A percentile compares a stretch with the other conserved stretches of the same genome.
These are phyloP conservation scores for Vinca minor DNA, from an alignment of 257 asterid species.

Conservation along the genomic window DNA sequence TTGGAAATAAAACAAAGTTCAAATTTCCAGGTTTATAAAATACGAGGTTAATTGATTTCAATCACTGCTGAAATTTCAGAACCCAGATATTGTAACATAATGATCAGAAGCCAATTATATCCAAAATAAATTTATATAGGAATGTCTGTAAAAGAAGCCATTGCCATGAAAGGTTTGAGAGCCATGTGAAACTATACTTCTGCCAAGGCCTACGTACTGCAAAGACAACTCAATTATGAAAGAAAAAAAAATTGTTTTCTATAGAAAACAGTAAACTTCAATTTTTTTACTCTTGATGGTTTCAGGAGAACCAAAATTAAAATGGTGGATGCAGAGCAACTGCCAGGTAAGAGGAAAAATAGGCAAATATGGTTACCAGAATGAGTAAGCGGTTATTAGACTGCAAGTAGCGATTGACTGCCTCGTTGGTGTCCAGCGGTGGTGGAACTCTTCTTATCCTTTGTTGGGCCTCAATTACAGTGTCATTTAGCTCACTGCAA, in stretches of 20 bases:
- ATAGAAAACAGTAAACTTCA: neutral
- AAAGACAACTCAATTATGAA: neutral
- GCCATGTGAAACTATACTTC: no score
- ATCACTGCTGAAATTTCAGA: no score
- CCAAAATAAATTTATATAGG: no score
- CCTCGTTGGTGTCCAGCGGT: slow-evolving; percentile 43
- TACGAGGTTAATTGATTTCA: no score
- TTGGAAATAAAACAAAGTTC: no score
- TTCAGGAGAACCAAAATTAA: neutral
- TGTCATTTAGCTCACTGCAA: slow-evolving; percentile 87
- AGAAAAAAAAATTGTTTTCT: neutral
- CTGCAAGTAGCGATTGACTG: slow-evolving; percentile 46
- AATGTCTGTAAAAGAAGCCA: no score
- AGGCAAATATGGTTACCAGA: slow-evolving; percentile 39
- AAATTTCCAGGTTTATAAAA: no score
- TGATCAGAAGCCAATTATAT: no score
- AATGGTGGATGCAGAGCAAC: neutral
- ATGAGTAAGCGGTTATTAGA: slow-evolving; percentile 78
- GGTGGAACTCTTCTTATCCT: slow-evolving; percentile 75
- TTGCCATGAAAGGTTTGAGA: no score
- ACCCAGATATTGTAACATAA: no score
- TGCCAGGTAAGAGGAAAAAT: neutral
- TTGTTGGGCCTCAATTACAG: slow-evolving; percentile 86
- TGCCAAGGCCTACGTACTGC: neutral
- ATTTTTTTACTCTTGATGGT: neutral